These are phyloP conservation scores for Salvia miltiorrhiza DNA, from an alignment of 257 asterid species.

Conservation along the genomic window DNA sequence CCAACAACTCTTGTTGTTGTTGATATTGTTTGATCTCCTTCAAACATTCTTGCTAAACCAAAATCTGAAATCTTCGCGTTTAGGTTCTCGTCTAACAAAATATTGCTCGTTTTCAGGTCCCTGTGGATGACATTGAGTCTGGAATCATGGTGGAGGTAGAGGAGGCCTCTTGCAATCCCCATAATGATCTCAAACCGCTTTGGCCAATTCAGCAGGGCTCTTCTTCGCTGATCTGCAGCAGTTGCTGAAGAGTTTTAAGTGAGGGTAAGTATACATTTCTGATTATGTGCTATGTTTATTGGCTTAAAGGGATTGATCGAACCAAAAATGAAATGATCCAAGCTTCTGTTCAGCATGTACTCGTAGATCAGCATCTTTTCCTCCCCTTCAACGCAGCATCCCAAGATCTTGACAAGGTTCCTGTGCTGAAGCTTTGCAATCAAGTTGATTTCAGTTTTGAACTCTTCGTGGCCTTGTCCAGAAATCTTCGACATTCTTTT, in stretches of 20 bases:
- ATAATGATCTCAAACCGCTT: slow-evolving; percentile 17
- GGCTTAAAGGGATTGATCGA: neutral
- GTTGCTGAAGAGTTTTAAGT: neutral
- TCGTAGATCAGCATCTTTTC: slow-evolving; percentile 31
- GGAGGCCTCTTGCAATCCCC: slow-evolving; percentile 17
- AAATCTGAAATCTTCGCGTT: slow-evolving; percentile 24
- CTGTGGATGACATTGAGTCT: slow-evolving; percentile 16
- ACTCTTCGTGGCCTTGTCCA: slow-evolving; percentile 27
- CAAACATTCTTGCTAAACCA: slow-evolving; percentile 25
- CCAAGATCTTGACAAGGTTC: slow-evolving; percentile 28
- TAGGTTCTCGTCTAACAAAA: neutral
- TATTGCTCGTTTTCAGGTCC: slow-evolving; percentile 16
- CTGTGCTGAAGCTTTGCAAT: slow-evolving; percentile 32
- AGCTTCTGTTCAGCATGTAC: slow-evolving; percentile 30
- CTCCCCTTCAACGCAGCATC: slow-evolving; percentile 27
- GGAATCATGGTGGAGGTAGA: slow-evolving; percentile 16
- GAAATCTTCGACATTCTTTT: slow-evolving; percentile 28
- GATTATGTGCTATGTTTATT: neutral
- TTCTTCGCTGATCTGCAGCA: slow-evolving; percentile 11
- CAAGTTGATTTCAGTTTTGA: slow-evolving; percentile 23
- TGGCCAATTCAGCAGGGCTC: neutral
- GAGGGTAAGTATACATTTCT: neutral
- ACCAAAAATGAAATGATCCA: slow-evolving; percentile 29
- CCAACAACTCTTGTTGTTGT: slow-evolving; percentile 24
- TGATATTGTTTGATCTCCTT: slow-evolving; percentile 19